Evolutionary conservation across 2,329 filamentous ascomycete species (phyloP).

Genomic region (Hymenoscyphus fraxineus): DNA sequence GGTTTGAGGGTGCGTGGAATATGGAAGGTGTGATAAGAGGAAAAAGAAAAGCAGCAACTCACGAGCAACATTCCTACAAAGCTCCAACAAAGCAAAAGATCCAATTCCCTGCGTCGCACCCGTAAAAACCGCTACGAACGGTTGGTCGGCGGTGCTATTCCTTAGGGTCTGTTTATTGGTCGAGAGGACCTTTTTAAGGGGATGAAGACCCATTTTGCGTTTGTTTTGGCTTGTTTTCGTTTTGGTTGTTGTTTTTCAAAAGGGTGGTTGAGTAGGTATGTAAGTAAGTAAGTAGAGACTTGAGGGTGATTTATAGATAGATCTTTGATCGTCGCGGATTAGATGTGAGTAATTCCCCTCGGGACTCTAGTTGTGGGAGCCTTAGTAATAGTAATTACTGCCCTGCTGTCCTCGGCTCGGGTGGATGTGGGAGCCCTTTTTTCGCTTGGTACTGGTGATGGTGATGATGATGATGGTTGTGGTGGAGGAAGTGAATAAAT

Average conservation of each 20-base stretch:
- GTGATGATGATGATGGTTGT: neutral
- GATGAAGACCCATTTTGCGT: neutral
- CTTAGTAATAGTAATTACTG: neutral
- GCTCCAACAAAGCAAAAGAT: neutral
- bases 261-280: neutral
- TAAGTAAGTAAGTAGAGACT: neutral
- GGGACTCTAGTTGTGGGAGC: neutral
- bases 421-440: no score
- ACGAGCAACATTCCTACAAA: neutral
- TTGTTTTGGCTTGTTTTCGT: neutral
- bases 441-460: neutral
- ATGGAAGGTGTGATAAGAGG: neutral
- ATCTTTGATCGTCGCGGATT: neutral
- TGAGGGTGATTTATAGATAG: neutral
- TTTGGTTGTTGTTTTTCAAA: neutral
- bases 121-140: neutral
- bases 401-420: neutral
- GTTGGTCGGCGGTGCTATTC: neutral
- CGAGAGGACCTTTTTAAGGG: neutral
- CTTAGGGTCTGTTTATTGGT: neutral
- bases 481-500: neutral
- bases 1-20: neutral
- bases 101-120: neutral
- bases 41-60: neutral
- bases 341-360: neutral